Evolutionary conservation across 2,329 filamentous ascomycete genomes (phyloP).

Genomic region (Penicillium sp.): DNA sequence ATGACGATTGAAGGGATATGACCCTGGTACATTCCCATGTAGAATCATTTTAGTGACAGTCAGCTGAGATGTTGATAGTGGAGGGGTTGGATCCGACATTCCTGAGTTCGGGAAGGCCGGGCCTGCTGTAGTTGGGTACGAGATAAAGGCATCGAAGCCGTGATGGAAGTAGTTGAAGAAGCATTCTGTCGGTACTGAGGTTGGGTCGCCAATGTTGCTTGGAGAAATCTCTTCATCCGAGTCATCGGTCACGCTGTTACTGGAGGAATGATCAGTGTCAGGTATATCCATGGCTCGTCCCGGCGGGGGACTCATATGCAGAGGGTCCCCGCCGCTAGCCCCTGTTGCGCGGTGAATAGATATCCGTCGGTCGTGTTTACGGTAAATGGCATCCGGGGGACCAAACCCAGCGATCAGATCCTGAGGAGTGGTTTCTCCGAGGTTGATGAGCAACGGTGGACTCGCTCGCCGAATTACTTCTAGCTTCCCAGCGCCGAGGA

Average conservation of each 20-base stretch:
- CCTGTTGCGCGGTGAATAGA: slow-evolving; percentile 65
- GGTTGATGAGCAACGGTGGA: slow-evolving; percentile 66
- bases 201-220: slow-evolving; percentile 62
- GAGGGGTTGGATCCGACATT: slow-evolving; percentile 30
- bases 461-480: slow-evolving; percentile 73
- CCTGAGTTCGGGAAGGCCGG: slow-evolving; percentile 59
- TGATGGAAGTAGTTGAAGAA: slow-evolving; percentile 99
- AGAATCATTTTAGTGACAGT: slow-evolving; percentile 90
- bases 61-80: slow-evolving; percentile 57
- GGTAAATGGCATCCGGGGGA: slow-evolving; percentile 89
- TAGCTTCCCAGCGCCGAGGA: slow-evolving; percentile 75
- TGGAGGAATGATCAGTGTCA: slow-evolving; percentile 74
- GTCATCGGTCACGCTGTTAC: slow-evolving; percentile 69
- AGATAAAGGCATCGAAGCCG: slow-evolving; percentile 92
- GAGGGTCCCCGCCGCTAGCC: slow-evolving; percentile 28
- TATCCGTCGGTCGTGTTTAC: slow-evolving; percentile 85
- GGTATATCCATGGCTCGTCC: slow-evolving; percentile 46
- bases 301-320: slow-evolving; percentile 37
- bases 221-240: slow-evolving; percentile 59
- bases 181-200: slow-evolving; percentile 54
- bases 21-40: slow-evolving; percentile 92
- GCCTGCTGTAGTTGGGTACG: slow-evolving; percentile 67
- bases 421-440: slow-evolving; percentile 88
- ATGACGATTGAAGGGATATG: slow-evolving; percentile 95
- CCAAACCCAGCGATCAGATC: slow-evolving; percentile 88